Conservation (phyloP, 257 asterid species). For the Solanum rostratum region DNA sequence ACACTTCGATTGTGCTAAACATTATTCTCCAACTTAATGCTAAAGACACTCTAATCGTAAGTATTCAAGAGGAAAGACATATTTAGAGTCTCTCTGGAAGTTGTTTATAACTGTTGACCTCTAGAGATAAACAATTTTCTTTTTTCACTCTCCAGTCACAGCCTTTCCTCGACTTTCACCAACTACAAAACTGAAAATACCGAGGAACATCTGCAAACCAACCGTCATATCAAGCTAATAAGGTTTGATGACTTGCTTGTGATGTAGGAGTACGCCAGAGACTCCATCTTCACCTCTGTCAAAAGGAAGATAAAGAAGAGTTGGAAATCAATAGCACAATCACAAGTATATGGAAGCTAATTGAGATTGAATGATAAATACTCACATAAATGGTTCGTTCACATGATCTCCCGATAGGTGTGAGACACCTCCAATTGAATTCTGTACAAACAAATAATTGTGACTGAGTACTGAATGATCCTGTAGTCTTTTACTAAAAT, state of each 20-base stretch:
- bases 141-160: background rate
- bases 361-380: constrained; percentile 1
- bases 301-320: constrained; percentile 8
- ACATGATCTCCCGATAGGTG: constrained; percentile 91
- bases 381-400: constrained; percentile 96
- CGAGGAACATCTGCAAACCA: constrained; percentile 37
- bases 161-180: constrained; percentile 1
- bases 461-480: constrained; percentile 10
- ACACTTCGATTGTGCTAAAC: background rate
- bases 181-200: constrained; percentile 1
- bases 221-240: constrained; percentile 37
- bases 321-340: constrained; percentile 5
- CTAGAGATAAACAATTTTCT: background rate
- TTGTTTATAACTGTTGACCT: background rate
- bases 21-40: background rate
- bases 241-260: constrained; percentile 91
- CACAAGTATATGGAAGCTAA: background rate
- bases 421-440: constrained; percentile 87
- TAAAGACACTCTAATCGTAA: background rate
- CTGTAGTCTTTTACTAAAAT: background rate
- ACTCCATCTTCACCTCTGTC: constrained; percentile 94
- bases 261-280: constrained; percentile 96
- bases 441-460: constrained; percentile 34
- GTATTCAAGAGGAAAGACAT: background rate
- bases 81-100: background rate